Evolutionary conservation across 2,329 filamentous ascomycete genomes (phyloP), one percentile per base, ranked within the genome.

Genomic region (Colletotrichum agaves): DNA sequence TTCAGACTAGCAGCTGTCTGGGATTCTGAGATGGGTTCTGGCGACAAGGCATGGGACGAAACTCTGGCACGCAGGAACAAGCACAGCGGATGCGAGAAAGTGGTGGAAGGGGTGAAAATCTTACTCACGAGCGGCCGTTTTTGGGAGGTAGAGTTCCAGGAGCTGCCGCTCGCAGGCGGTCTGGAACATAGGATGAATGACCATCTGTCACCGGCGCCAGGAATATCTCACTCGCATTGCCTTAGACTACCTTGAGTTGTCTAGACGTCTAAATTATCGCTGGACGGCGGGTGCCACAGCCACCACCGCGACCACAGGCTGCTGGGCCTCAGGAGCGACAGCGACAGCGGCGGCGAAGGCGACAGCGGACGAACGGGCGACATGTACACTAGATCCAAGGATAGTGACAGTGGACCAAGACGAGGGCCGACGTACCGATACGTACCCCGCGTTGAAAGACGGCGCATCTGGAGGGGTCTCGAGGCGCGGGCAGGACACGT

Each of bases 121-220:
- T 67, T 58, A 67, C 60, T 58, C 60, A 64, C 31, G 60, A 67
- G 64, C 64, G 52, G 64, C 64, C 46, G 46, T 64, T 64, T 53
- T 15, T 58, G 35, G 50, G 35, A 44, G 41, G 17, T 52, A 58
- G 46, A 67, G 52, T 63, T 67, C 41, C 47, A 50, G 23, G 33
- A 61, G 19, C 49, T 43, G 37, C 21, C 59, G 31, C 33, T 39
- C 47, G 57, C 50, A 66, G 56, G 60, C 52, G 64, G 64, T 57
- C 63, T 66, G 58, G 62, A 62, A 43, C 5, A 35, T 27, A 27
- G 12, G 37, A 10, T 13, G 37, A n/a, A 35, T 35, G 46, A 35
- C 59, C 19, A 19, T 31, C n/a, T 27, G 50, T 43, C 43, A 19
- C 19, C 31, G 15, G 31, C 33, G 13, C 43, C 27, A 57, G 43